Conservation (phyloP, 495 filamentous ascomycete species). For the Niebla homalea region DNA sequence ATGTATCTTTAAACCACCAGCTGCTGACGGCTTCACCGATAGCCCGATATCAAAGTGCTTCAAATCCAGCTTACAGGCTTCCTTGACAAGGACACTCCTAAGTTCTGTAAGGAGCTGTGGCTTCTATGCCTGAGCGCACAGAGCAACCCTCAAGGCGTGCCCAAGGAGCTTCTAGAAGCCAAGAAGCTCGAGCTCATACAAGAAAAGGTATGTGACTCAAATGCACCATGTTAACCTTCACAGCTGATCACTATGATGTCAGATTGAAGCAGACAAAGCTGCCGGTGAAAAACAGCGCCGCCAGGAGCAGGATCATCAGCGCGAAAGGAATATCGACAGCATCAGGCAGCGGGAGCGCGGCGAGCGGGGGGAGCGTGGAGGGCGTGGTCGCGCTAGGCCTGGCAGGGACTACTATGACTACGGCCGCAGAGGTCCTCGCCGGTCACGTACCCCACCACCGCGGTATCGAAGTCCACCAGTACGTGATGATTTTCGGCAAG, state of each 20-base stretch:
- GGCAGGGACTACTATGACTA: constrained; percentile 35
- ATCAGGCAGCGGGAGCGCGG: constrained; percentile 61
- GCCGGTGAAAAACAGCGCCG: constrained; percentile 60
- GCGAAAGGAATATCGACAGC: constrained; percentile 48
- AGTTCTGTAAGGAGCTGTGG: constrained; percentile 93
- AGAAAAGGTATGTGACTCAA: constrained; percentile 54
- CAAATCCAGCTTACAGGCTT: constrained; percentile 92
- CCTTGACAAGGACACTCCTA: constrained; percentile 79
- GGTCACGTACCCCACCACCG: constrained; percentile 52
- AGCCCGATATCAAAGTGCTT: constrained; percentile 92
- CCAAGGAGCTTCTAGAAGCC: constrained; percentile 84
- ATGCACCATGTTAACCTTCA: constrained; percentile 6
- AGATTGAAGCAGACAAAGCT: constrained; percentile 76
- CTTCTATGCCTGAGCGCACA: constrained; percentile 81
- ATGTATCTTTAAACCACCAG: neutral
- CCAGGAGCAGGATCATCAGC: constrained; percentile 48
- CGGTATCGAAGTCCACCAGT: constrained; percentile 38
- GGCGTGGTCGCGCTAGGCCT: constrained; percentile 40
- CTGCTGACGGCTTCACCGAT: constrained; percentile 5
- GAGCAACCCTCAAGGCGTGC: constrained; percentile 74
- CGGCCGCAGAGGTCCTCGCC: constrained; percentile 28
- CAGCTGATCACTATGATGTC: constrained; percentile 9
- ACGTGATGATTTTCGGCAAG: constrained; percentile 35
- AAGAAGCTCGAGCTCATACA: constrained; percentile 91
- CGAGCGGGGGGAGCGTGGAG: constrained; percentile 45